These are phyloP conservation scores for Eucommia ulmoides DNA, from an alignment of 257 asterid genomes.

Conservation along the genomic window DNA sequence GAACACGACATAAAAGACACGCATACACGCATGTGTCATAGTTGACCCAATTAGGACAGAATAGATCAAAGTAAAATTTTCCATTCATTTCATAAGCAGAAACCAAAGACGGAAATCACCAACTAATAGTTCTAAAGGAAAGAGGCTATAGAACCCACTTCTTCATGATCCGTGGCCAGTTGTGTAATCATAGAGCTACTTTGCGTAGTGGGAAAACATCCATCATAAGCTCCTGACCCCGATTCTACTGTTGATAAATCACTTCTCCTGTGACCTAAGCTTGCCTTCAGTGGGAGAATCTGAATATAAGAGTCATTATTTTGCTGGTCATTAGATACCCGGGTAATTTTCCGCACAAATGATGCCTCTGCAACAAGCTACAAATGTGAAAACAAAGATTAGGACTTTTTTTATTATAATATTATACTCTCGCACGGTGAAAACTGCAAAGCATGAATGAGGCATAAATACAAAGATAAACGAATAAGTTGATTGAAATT, in stretches of 20 bases:
- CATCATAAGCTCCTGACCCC: conserved; percentile 45
- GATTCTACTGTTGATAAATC: conserved; percentile 40
- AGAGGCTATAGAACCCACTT: conserved; percentile 56
- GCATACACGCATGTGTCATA: neutral
- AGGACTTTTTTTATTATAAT: too few relatives aligned
- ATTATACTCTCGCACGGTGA: too few relatives aligned
- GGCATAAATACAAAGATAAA: too few relatives aligned
- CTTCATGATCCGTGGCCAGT: conserved; percentile 52
- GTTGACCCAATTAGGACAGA: too few relatives aligned
- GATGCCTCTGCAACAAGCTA: conserved; percentile 61
- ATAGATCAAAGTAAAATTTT: too few relatives aligned
- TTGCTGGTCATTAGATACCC: conserved; percentile 34
- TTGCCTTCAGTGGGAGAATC: conserved; percentile 41
- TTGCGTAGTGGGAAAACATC: conserved; percentile 33
- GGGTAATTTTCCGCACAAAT: conserved; percentile 30
- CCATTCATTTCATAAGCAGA: too few relatives aligned
- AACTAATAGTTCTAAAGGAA: too few relatives aligned
- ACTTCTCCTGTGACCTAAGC: neutral
- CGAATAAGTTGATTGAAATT: too few relatives aligned
- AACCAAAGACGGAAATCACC: too few relatives aligned
- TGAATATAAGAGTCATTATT: conserved; percentile 29
- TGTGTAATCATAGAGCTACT: conserved; percentile 23
- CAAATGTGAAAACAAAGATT: too few relatives aligned
- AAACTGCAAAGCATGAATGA: too few relatives aligned
- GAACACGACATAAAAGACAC: neutral